phyloP scores from a whole-genome alignment of 768 basidiomycete genomes.

The Calocera viscosa region DNA sequence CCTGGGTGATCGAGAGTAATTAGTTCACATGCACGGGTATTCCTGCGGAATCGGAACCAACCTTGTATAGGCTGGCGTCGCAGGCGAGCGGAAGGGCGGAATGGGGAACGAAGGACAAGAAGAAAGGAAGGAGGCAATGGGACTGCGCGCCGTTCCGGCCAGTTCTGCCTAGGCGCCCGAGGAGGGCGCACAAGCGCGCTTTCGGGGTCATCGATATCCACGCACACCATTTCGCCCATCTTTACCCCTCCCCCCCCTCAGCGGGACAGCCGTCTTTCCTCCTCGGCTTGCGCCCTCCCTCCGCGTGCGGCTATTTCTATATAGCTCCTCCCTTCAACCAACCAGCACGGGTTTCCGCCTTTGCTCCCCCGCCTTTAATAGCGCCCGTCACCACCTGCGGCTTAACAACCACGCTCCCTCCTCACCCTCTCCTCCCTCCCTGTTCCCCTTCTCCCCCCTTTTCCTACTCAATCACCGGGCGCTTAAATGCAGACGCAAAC shows the following conservation, averaged over 20 bases:
- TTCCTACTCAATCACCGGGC: background rate
- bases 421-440: background rate
- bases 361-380: background rate
- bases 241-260: background rate
- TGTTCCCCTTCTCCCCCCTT: background rate
- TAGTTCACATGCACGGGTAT: too few species aligned
- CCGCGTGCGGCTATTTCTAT: conserved; percentile 5
- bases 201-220: background rate
- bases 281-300: background rate
- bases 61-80: too few species aligned
- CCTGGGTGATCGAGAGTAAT: too few species aligned
- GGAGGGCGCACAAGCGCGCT: conserved; percentile 1
- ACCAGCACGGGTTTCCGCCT: background rate
- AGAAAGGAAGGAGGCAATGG: background rate
- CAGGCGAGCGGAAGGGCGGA: background rate
- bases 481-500: background rate
- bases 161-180: conserved; percentile 6
- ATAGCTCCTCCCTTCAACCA: background rate
- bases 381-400: background rate
- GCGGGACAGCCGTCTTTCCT: too few species aligned
- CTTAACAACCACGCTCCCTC: background rate
- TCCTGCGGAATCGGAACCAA: too few species aligned
- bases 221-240: background rate
- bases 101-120: background rate
- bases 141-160: background rate